A percentile compares a stretch with the other conserved stretches of the same genome.
phyloP scores from a whole-genome alignment of 2,329 filamentous ascomycete genomes.

The Scorias spongiosa region DNA sequence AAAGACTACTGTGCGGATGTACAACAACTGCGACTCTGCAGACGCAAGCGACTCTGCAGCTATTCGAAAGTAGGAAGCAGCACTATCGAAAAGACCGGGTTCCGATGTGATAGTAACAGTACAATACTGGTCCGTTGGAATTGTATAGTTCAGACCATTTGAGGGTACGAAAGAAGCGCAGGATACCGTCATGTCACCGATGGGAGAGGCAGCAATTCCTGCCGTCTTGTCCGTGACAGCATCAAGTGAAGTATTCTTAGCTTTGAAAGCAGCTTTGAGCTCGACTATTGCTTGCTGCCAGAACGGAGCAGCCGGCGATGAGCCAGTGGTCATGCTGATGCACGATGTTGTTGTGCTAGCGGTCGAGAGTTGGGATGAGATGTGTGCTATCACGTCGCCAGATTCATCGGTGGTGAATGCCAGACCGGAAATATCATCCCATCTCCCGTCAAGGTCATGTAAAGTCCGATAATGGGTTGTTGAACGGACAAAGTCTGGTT shows the following conservation, averaged over 20 bases:
- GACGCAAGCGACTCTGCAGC: not conserved
- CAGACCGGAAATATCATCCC: conserved; percentile 27
- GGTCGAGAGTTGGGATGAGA: conserved; percentile 23
- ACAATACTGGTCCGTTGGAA: conserved; percentile 27
- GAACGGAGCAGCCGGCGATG: conserved; percentile 9
- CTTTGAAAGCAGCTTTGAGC: conserved; percentile 29
- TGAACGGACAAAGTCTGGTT: conserved; percentile 13
- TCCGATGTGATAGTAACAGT: conserved; percentile 8
- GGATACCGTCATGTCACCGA: conserved; percentile 32
- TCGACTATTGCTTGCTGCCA: conserved; percentile 28
- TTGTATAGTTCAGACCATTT: conserved; percentile 42
- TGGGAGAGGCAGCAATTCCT: conserved; percentile 35
- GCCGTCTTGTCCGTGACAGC: conserved; percentile 36
- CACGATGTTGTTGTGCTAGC: conserved; percentile 18
- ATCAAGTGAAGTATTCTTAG: conserved; percentile 34
- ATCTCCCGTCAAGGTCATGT: conserved; percentile 26
- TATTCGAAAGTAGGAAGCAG: not conserved
- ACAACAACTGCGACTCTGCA: not conserved
- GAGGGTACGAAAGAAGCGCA: conserved; percentile 40
- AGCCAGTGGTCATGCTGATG: conserved; percentile 4
- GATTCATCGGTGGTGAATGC: conserved; percentile 8
- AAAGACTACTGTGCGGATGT: not conserved
- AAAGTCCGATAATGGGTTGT: conserved; percentile 10
- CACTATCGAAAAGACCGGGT: not conserved
- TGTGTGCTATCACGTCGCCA: conserved; percentile 16